These are phyloP conservation scores for Rhizoctonia solani DNA, from an alignment of 1,284 basidiomycete species.

Conservation along the genomic window DNA sequence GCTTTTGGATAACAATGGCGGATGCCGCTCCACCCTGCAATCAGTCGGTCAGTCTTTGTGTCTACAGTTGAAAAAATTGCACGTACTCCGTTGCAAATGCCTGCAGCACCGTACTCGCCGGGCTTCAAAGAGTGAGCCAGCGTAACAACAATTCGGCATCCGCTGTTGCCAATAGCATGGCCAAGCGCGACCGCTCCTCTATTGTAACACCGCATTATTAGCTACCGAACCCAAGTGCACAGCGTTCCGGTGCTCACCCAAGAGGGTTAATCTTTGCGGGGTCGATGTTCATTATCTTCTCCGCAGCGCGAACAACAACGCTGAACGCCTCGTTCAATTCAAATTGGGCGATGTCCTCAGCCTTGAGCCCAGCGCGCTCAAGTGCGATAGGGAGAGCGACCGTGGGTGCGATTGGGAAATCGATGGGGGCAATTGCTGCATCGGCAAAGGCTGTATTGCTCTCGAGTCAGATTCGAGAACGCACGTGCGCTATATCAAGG, in stretches of 20 bases:
- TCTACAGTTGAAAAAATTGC: slow-evolving; percentile 17
- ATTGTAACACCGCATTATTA: slow-evolving; percentile 45
- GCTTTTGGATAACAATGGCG: slow-evolving; percentile 84
- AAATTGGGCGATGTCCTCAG: slow-evolving; percentile 87
- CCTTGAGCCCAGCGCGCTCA: slow-evolving; percentile 80
- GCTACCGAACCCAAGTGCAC: slow-evolving; percentile 7
- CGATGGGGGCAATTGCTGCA: slow-evolving; percentile 93
- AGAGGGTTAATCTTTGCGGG: slow-evolving; percentile 90
- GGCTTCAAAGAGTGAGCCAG: slow-evolving; percentile 89
- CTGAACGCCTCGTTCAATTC: slow-evolving; percentile 99
- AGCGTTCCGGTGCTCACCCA: slow-evolving; percentile 59
- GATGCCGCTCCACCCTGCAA: slow-evolving; percentile 87
- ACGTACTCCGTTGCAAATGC: slow-evolving; percentile 95
- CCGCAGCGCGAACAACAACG: slow-evolving; percentile 88
- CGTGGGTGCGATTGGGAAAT: slow-evolving; percentile 96
- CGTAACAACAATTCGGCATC: slow-evolving; percentile 93
- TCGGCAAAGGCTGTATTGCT: slow-evolving; percentile 83
- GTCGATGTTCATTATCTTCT: slow-evolving; percentile 85
- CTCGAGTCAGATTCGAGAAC: slow-evolving; percentile 41
- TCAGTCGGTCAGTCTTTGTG: slow-evolving; percentile 37
- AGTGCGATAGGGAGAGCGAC: slow-evolving; percentile 89
- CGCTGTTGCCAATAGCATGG: slow-evolving; percentile 95
- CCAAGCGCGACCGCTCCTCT: slow-evolving; percentile 92
- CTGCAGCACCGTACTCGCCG: slow-evolving; percentile 97
- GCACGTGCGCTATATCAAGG: slow-evolving; percentile 40